These are phyloP conservation scores for Phialophora tarda DNA, from an alignment of 2,329 filamentous ascomycete genomes.

Conservation along the genomic window DNA sequence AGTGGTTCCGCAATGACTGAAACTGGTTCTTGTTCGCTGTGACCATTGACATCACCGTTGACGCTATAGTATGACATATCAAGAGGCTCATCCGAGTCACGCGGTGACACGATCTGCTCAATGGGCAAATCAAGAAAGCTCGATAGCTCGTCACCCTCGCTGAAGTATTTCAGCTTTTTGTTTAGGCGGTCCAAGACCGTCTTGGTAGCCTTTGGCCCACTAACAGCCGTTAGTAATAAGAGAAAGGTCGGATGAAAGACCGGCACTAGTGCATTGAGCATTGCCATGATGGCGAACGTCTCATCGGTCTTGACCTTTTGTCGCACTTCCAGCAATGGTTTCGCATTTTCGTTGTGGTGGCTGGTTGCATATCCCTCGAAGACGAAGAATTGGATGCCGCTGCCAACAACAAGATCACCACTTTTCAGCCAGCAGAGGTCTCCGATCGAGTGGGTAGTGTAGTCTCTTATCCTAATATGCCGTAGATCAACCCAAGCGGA, in stretches of 20 bases:
- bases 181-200: conserved; percentile 74
- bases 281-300: conserved; percentile 40
- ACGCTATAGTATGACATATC: conserved; percentile 15
- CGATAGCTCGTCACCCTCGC: conserved; percentile 79
- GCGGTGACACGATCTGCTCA: conserved; percentile 49
- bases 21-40: conserved; percentile 67
- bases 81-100: neutral
- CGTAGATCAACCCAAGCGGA: conserved; percentile 88
- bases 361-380: conserved; percentile 59
- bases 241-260: conserved; percentile 88
- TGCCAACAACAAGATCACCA: conserved; percentile 83
- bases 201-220: conserved; percentile 74
- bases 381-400: conserved; percentile 89
- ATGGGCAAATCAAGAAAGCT: conserved; percentile 70
- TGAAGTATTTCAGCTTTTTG: conserved; percentile 79
- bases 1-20: conserved; percentile 71
- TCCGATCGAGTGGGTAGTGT: conserved; percentile 88
- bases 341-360: conserved; percentile 30
- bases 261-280: conserved; percentile 84
- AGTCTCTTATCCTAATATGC: conserved; percentile 78
- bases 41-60: conserved; percentile 45
- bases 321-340: conserved; percentile 22
- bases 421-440: conserved; percentile 90
- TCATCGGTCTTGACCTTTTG: conserved; percentile 18
- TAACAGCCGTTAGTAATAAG: conserved; percentile 81